Conservation (phyloP, 164 flowering plant genomes). For the Vitis rupestris region DNA sequence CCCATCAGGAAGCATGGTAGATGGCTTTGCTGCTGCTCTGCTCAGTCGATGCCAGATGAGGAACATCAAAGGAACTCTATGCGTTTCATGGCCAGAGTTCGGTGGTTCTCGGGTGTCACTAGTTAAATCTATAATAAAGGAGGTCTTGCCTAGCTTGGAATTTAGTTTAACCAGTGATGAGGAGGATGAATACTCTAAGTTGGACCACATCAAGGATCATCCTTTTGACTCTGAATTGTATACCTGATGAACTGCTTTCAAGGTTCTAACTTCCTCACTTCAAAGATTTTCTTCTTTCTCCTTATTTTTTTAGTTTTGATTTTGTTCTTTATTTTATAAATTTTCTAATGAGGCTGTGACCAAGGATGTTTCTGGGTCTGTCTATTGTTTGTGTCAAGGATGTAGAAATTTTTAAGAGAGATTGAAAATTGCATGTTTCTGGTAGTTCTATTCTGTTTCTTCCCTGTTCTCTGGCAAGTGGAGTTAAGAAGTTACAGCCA, state of each 20-base stretch:
- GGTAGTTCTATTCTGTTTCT: too few species aligned
- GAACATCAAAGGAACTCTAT: constrained; percentile 54
- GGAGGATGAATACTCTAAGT: constrained; percentile 24
- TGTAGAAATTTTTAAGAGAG: too few species aligned
- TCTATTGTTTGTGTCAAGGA: too few species aligned
- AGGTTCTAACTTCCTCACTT: neutral
- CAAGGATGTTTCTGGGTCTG: constrained; percentile 13
- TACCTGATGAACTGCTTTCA: constrained; percentile 32
- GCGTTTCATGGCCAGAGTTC: constrained; percentile 69
- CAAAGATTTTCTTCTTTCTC: neutral
- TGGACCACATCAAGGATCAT: constrained; percentile 27
- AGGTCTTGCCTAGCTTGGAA: constrained; percentile 39
- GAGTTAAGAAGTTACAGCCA: too few species aligned
- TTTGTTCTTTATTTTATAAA: too few species aligned
- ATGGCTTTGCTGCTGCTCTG: constrained; percentile 76
- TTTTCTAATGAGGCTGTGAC: too few species aligned
- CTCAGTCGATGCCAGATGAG: constrained; percentile 55
- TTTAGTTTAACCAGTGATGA: constrained; percentile 5
- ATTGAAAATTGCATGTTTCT: too few species aligned
- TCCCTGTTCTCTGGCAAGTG: too few species aligned
- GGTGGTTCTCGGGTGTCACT: constrained; percentile 41
- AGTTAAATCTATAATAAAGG: constrained; percentile 43
- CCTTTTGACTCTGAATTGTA: constrained; percentile 57
- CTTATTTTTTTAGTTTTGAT: too few species aligned
- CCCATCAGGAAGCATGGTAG: constrained; percentile 78